Evolutionary conservation across 768 basidiomycete species (phyloP), one percentile per base, ranked within the genome.

Genomic region (Termitomyces sp.): DNA sequence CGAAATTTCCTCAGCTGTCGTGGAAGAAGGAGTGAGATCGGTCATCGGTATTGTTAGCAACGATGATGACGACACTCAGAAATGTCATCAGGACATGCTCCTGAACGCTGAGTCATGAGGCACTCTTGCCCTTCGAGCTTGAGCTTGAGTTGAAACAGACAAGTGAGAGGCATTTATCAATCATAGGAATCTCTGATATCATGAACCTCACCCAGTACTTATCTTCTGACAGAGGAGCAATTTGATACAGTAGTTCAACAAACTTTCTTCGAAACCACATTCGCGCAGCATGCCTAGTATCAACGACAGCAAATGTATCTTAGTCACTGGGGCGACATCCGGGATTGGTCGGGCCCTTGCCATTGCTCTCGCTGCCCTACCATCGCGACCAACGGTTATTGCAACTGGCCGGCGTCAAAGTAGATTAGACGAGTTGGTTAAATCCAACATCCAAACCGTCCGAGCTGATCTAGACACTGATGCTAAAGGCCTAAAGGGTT

Each of bases 261-360:
- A 42, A 43, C 20, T 43, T 13, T 42, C n/a, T 20, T 22, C 12
- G 12, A 43, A 43, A 31, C 31, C n/a, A 36, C 7, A 18, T 7
- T 2, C 37, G 6, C 26, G 47, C 5, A 39, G 37, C 4, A 41
- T 56, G 55, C 55, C 55, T 9, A 51, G 41, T 34, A 57, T 57
- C 31, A 57, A 27, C 43, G 50, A 52, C 36, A 57, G 56, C 34
- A 55, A 61, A 82, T 83, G n/a, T 12, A 34, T 57, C 18, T 27
- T 52, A 32, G 56, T 57, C 18, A 57, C 56, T 46, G 56, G 56
- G 4, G 82, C 82, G 3, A 84, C 84, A 4, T 70, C 81, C 31
- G 83, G 84, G 32, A 80, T 85, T 32, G 84, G 85, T 18, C 78
- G 81, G 3, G 76, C 78, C 36, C 76, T 86, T 6, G 83, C 83